phyloP scores from a whole-genome alignment of 805 yeast genomes.

The Ogataea corticis region DNA sequence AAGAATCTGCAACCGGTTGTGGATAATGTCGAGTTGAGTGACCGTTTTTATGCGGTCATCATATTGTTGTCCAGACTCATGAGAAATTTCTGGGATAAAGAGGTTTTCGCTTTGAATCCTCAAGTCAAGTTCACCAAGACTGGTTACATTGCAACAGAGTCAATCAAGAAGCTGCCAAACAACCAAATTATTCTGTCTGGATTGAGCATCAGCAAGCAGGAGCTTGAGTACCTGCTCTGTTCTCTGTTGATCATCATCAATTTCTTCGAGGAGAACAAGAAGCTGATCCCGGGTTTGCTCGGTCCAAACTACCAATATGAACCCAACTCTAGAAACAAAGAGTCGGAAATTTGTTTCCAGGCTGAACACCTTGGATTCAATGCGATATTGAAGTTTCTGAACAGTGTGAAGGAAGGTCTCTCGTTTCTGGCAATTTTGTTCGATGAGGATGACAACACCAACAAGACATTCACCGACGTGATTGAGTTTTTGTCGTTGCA shows the following conservation, averaged over 20 bases:
- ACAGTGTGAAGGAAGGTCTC: slow-evolving; percentile 82
- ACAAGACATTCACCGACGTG: slow-evolving; percentile 56
- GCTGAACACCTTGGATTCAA: slow-evolving; percentile 90
- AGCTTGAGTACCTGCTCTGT: slow-evolving; percentile 69
- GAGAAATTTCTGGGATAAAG: slow-evolving; percentile 74
- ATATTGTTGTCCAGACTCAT: slow-evolving; percentile 76
- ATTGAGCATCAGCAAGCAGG: slow-evolving; percentile 45
- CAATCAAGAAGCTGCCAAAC: slow-evolving; percentile 44
- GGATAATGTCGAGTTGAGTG: slow-evolving; percentile 84
- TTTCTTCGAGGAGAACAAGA: slow-evolving; percentile 66
- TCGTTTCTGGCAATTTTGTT: slow-evolving; percentile 81
- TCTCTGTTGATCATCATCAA: slow-evolving; percentile 69
- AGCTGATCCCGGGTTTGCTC: slow-evolving; percentile 57
- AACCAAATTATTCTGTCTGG: slow-evolving; percentile 42
- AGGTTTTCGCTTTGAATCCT: slow-evolving; percentile 52
- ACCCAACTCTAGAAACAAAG: slow-evolving; percentile 44
- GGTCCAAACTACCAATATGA: slow-evolving; percentile 57
- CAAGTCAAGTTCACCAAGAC: slow-evolving; percentile 35
- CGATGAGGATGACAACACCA: slow-evolving; percentile 58
- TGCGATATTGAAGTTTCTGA: slow-evolving; percentile 71
- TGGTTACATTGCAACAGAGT: slow-evolving; percentile 38
- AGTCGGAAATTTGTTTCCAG: slow-evolving; percentile 67
- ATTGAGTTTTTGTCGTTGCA: slow-evolving; percentile 67
- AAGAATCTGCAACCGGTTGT: slow-evolving; percentile 43
- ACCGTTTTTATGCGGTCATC: slow-evolving; percentile 86